Evolutionary conservation across 257 asterid genomes (phyloP), one percentile per base, ranked within the genome.

Genomic region (Prunella vulgaris): DNA sequence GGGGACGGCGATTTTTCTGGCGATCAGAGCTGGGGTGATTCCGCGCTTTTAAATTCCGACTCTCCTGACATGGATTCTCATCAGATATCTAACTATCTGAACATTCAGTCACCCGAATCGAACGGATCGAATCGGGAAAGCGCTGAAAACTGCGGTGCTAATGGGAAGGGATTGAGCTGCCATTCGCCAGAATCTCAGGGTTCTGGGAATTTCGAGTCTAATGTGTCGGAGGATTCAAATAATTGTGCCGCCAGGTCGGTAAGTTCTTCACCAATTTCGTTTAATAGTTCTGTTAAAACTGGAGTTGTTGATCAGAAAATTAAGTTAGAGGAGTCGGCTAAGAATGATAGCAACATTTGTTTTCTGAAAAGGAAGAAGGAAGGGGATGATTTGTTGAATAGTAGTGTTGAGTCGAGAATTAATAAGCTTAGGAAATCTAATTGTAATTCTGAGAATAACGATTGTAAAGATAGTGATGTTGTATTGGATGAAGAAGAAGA

Each of bases 71-170:
- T 65, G 78, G 84, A 85, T 21, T 60, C 82, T 24, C 71, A 70
- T 24, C 85, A 74, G 82, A 69, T 78, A 76, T 88, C 87, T 7
- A 86, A 74, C 15, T 90, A 84, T 74, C 80, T 93, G 53, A 87
- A 87, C 76, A 78, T 87, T 71, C 80, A 82, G 40, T 90, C 96
- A 10, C 93, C 98, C 14, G 98, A 90, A 74, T 90, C 95, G 10
- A 81, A 84, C 35, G 96, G 93, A 59, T 89, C 92, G 56, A 88
- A 85, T 48, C 85, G 77, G 7, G 82, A 54, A 6, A 63, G 73
- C 69, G 17, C 77, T 59, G 81, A 66, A 28, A 69, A 72, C 35
- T 46, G 81, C 66, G 68, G 48, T 14, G 81, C 22, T 70, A 91
- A 70, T 61, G 83, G 13, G 4, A 89, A 84, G 85, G 87, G 59